Evolutionary conservation across 805 yeast genomes (phyloP), one percentile per base, ranked within the genome.

Genomic region (Saccharomycopsis schoenii): DNA sequence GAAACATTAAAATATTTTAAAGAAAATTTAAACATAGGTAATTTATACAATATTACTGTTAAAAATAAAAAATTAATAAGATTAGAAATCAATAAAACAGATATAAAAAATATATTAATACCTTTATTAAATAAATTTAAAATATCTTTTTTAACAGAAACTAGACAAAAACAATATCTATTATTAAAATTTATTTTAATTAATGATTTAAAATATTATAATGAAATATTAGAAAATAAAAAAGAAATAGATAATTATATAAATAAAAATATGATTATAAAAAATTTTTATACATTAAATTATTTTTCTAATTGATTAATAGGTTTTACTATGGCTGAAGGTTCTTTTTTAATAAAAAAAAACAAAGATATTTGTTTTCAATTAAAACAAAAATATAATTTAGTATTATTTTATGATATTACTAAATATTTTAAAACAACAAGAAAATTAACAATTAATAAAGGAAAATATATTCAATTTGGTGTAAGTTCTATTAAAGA

Each of bases 141-240:
- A 29, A 59, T 55, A 37, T 36, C n/a, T 19, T 47, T 56, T 37
- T 47, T 55, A 50, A 43, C 55, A n/a, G 51, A 47, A 29, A 55
- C 43, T 34, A 55, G 56, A 55, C 55, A 58, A 58, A 55, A 58
- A 25, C 52, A 59, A 59, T 61, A 61, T 61, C 58, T 61, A 61
- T 56, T 40, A 61, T 55, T 56, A 55, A 61, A 59, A 56, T 55
- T 55, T 56, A 57, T 59, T 40, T 39, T 61, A 51, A 56, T 47
- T 25, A 55, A 61, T 59, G 59, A 61, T 47, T 58, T 59, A 61
- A 55, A 58, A 50, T 60, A 56, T 59, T 55, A 37, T 37, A 55
- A 61, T 41, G 42, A 55, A 43, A 58, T 59, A 37, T 19, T 15
- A 40, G 56, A 56, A 37, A 24, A 56, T 41, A 58, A 56, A 58